Conservation (phyloP, 495 filamentous ascomycete genomes). For the Penicillium longicatenatum region DNA sequence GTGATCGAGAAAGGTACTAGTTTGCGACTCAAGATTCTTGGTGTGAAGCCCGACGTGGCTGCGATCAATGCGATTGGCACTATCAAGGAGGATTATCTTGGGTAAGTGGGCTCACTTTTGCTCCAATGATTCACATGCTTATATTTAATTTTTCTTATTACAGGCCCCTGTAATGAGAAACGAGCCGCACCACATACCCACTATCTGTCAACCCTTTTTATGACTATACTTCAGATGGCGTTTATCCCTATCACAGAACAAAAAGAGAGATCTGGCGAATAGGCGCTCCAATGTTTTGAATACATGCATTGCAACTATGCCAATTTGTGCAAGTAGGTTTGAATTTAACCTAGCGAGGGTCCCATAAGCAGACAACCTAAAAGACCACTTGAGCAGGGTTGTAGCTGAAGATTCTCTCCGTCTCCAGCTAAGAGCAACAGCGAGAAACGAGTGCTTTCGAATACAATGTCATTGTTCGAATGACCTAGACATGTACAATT, state of each 20-base stretch:
- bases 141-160: constrained; percentile 9
- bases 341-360: not conserved
- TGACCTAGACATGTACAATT: not conserved
- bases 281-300: constrained; percentile 1
- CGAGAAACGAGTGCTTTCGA: not conserved
- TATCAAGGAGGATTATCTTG: constrained; percentile 80
- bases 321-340: not conserved
- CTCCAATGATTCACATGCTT: not conserved
- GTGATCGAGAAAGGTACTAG: constrained; percentile 93
- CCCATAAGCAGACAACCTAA: not conserved
- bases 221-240: constrained; percentile 8
- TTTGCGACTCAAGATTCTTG: constrained; percentile 89
- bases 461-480: not conserved
- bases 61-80: constrained; percentile 96
- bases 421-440: not conserved
- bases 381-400: not conserved
- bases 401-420: not conserved
- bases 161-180: constrained; percentile 43
- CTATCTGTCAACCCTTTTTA: constrained; percentile 4
- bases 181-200: constrained; percentile 29
- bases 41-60: constrained; percentile 86
- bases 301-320: constrained; percentile 7
- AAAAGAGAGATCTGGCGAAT: not conserved
- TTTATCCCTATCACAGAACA: not conserved
- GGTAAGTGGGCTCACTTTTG: constrained; percentile 36